These are phyloP conservation scores for Myriosclerotinia duriaeana DNA, from an alignment of 2,329 filamentous ascomycete species.

Conservation along the genomic window DNA sequence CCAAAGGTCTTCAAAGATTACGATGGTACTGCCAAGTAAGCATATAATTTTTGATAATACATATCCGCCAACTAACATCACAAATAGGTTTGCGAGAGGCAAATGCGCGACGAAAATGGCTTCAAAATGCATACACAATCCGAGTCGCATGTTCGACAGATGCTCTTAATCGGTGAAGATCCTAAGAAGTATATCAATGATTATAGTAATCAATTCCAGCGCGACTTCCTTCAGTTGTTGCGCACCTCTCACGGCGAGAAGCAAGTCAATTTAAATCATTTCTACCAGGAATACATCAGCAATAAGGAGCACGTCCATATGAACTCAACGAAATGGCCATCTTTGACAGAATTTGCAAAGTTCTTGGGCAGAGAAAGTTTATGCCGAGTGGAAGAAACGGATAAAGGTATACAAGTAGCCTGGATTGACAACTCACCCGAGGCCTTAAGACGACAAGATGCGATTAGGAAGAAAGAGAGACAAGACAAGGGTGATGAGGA, in stretches of 20 bases:
- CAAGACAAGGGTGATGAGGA: conserved; percentile 91
- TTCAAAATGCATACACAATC: conserved; percentile 91
- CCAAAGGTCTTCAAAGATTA: conserved; percentile 72
- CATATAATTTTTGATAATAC: background rate
- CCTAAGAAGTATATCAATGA: conserved; percentile 80
- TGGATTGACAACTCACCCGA: conserved; percentile 94
- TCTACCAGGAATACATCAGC: conserved; percentile 91
- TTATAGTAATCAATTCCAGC: conserved; percentile 77
- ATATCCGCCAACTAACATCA: conserved; percentile 21
- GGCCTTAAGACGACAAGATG: conserved; percentile 75
- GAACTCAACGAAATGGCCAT: conserved; percentile 89
- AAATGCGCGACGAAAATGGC: conserved; percentile 82
- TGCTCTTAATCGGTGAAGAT: conserved; percentile 84
- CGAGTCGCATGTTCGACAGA: conserved; percentile 85
- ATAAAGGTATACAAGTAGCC: conserved; percentile 80
- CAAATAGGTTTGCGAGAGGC: conserved; percentile 69
- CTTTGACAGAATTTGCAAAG: conserved; percentile 86
- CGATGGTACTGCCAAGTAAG: conserved; percentile 82
- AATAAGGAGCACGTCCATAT: conserved; percentile 89
- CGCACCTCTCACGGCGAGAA: conserved; percentile 89
- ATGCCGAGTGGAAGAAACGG: conserved; percentile 84
- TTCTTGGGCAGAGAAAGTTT: conserved; percentile 82
- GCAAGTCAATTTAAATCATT: conserved; percentile 81
- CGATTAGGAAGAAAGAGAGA: conserved; percentile 76
- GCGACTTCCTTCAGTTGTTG: conserved; percentile 75